phyloP scores from a whole-genome alignment of 2,329 filamentous ascomycete species.

The Fusarium oxysporum region DNA sequence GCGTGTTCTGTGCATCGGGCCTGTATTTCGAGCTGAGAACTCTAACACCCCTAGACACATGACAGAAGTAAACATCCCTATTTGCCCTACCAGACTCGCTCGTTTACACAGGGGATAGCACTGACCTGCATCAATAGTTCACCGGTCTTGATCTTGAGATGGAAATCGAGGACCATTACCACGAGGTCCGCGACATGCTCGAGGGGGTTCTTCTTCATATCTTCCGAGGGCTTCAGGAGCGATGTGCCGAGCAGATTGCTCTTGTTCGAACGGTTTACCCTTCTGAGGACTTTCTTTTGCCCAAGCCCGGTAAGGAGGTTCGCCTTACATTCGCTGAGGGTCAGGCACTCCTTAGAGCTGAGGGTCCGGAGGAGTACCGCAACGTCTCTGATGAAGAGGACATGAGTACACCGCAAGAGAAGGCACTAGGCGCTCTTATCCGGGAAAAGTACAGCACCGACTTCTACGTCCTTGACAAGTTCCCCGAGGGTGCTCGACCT shows the following conservation, averaged over 20 bases:
- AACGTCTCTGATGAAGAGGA: slow-evolving; percentile 83
- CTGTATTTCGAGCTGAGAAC: slow-evolving; percentile 88
- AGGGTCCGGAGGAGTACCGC: slow-evolving; percentile 73
- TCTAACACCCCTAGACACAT: slow-evolving; percentile 86
- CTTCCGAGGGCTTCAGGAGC: slow-evolving; percentile 77
- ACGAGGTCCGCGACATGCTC: slow-evolving; percentile 78
- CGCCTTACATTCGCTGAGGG: slow-evolving; percentile 83
- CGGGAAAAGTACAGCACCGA: slow-evolving; percentile 92
- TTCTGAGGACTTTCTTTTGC: slow-evolving; percentile 82
- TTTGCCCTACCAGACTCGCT: slow-evolving; percentile 15
- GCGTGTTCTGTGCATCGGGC: slow-evolving; percentile 81
- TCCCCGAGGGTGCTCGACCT: slow-evolving; percentile 86
- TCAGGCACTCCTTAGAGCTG: slow-evolving; percentile 80
- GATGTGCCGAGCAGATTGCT: slow-evolving; percentile 78
- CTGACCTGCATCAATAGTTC: slow-evolving; percentile 62
- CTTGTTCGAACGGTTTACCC: slow-evolving; percentile 78
- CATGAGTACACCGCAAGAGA: slow-evolving; percentile 84
- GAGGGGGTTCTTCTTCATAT: slow-evolving; percentile 82
- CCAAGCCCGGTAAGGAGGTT: slow-evolving; percentile 78
- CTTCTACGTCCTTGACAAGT: slow-evolving; percentile 98
- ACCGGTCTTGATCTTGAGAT: slow-evolving; percentile 91
- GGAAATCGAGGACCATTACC: slow-evolving; percentile 82
- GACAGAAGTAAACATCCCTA: slow-evolving; percentile 69
- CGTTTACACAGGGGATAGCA: neutral
- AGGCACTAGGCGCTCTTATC: slow-evolving; percentile 87